These are phyloP conservation scores for Cenococcum geophilum DNA, from an alignment of 495 filamentous ascomycete genomes.

Conservation along the genomic window DNA sequence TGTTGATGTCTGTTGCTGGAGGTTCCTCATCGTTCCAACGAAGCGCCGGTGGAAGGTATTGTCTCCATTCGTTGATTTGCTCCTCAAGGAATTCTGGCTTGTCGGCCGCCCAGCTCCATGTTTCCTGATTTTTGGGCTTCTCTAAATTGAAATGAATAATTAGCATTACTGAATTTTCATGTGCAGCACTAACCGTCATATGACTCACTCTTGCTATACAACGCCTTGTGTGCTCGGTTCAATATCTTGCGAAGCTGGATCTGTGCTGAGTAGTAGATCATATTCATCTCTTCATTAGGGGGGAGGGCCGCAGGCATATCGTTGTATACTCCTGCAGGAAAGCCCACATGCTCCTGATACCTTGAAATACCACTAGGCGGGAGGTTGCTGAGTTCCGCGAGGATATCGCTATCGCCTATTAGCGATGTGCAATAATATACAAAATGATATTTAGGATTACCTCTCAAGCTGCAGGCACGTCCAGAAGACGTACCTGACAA, in stretches of 20 bases:
- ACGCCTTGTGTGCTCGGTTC: slow-evolving; percentile 72
- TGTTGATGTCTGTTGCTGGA: slow-evolving; percentile 69
- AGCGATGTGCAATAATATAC: background rate
- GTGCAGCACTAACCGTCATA: background rate
- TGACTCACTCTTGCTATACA: slow-evolving; percentile 57
- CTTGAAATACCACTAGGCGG: slow-evolving; percentile 43
- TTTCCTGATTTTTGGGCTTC: background rate
- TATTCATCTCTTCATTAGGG: slow-evolving; percentile 40
- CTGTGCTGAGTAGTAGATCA: slow-evolving; percentile 80
- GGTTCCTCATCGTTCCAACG: slow-evolving; percentile 62
- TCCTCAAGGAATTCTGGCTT: slow-evolving; percentile 10
- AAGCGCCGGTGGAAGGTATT: slow-evolving; percentile 42
- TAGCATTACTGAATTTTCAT: background rate
- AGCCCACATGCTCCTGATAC: slow-evolving; percentile 52
- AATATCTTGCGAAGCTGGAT: slow-evolving; percentile 78
- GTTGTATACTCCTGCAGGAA: slow-evolving; percentile 43
- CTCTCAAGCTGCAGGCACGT: slow-evolving; percentile 91
- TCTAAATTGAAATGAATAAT: background rate
- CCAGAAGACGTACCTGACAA: slow-evolving; percentile 80
- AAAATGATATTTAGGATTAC: slow-evolving; percentile 38
- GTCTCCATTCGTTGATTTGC: slow-evolving; percentile 44
- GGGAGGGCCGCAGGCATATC: slow-evolving; percentile 13
- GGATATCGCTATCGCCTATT: slow-evolving; percentile 61
- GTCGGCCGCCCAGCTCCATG: background rate
- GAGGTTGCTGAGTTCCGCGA: slow-evolving; percentile 81